Base-by-base conservation (phyloP, 208 protist genomes). In the Crithidia sp. region DNA sequence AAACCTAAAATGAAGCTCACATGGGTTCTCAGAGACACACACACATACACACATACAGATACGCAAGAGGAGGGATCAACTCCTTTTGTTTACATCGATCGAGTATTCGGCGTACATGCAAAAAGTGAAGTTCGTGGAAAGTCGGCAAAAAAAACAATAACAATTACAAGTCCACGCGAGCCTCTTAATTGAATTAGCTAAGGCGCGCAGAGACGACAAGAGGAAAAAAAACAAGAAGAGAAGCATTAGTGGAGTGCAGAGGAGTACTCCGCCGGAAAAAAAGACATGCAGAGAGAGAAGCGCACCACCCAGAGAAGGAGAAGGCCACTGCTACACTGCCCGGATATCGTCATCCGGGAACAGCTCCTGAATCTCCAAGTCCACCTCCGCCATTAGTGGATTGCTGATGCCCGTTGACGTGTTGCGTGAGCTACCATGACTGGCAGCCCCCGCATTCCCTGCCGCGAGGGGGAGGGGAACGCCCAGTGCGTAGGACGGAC, bases 301-400 rank as follows among this genome's bases (percentile, higher is more conserved):
- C 7, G 3, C 17, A 47, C 17, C 8, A 44, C 9, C 14, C 60
- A 40, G 19, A 52, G 5, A 57, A 54, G 63, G 44, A 64, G 39
- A 49, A 56, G 50, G 28, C 28, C 28, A 28, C 28, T 28, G 28
- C 28, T 28, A 28, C 28, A 28, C 28, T 28, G 28, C 28, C 28
- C 28, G 28, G 28, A 28, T 28, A 14, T 73, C 39, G 3, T 62
- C 52, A 7, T 73, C 65, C 4, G 74, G 47, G 49, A 78, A 78
- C 47, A 78, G 74, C 19, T 72, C 74, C 2, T 39, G 74, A 41
- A 78, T 78, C 16, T 14, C 61, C 7, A 50, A 61, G 44, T 78
- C 74, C 49, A 78, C 41, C 36, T 73, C 59, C 5, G 56, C 58
- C 57, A 50, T 69, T 17, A 78, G 37, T 3, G n/a, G 64, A 28